These are phyloP conservation scores for Martiniozyma asiatica DNA, from an alignment of 1,139 yeast species.

Conservation along the genomic window DNA sequence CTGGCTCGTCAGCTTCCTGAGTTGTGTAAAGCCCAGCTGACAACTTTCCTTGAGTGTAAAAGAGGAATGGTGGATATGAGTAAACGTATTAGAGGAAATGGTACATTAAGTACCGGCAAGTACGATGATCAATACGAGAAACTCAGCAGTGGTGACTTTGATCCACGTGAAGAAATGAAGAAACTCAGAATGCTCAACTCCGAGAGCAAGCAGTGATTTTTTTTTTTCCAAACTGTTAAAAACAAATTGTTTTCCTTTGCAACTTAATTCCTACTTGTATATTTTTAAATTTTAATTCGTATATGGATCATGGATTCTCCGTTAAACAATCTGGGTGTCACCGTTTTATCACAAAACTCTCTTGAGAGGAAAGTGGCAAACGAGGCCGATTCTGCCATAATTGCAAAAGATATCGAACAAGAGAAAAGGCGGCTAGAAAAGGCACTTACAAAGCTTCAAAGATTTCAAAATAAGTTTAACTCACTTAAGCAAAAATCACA, in stretches of 20 bases:
- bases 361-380: slow-evolving; percentile 61
- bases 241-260: no score
- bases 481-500: slow-evolving; percentile 40
- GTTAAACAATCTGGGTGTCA: slow-evolving; percentile 33
- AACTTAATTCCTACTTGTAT: no score
- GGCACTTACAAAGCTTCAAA: slow-evolving; percentile 22
- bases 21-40: slow-evolving; percentile 73
- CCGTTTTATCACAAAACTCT: slow-evolving; percentile 61
- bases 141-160: slow-evolving; percentile 67
- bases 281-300: no score
- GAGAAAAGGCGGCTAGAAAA: slow-evolving; percentile 67
- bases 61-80: slow-evolving; percentile 80
- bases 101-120: slow-evolving; percentile 83
- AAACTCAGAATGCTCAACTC: slow-evolving; percentile 48
- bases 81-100: slow-evolving; percentile 88
- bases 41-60: slow-evolving; percentile 80
- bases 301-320: no score
- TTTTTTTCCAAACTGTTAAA: no score
- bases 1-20: slow-evolving; percentile 71
- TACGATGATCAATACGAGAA: slow-evolving; percentile 80
- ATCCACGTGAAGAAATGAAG: slow-evolving; percentile 67
- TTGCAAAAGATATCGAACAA: slow-evolving; percentile 53
- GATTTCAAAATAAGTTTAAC: slow-evolving; percentile 26
- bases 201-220: no score
- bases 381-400: slow-evolving; percentile 53